A percentile compares a stretch with the other conserved stretches of the same genome.
These are phyloP conservation scores for Xerocomus nothofagi DNA, from an alignment of 1,284 basidiomycete species.

Conservation along the genomic window DNA sequence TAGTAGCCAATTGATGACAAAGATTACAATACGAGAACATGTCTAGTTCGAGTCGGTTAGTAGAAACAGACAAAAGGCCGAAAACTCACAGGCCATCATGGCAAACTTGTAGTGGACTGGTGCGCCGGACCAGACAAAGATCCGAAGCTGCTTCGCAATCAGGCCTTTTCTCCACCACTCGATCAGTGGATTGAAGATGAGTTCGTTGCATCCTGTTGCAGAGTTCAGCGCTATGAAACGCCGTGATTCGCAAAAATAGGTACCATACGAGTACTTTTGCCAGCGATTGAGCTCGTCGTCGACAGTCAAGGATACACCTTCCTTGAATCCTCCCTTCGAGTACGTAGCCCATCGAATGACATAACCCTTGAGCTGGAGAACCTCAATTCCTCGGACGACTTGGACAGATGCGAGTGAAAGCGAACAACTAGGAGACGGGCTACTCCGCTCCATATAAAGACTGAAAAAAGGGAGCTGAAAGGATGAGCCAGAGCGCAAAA, in stretches of 20 bases:
- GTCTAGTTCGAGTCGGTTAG: constrained; percentile 43
- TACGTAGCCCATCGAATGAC: constrained; percentile 77
- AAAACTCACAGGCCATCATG: constrained; percentile 69
- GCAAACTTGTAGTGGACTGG: constrained; percentile 82
- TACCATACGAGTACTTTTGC: constrained; percentile 87
- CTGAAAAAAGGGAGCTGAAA: constrained; percentile 35
- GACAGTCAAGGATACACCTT: constrained; percentile 82
- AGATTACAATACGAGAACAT: constrained; percentile 81
- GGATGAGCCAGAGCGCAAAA: constrained; percentile 35
- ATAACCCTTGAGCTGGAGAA: constrained; percentile 57
- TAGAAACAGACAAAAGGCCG: constrained; percentile 28
- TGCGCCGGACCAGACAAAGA: constrained; percentile 76
- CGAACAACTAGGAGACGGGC: constrained; percentile 47
- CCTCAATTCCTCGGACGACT: background rate
- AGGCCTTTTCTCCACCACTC: constrained; percentile 75
- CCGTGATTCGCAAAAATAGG: constrained; percentile 21
- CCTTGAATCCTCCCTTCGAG: constrained; percentile 78
- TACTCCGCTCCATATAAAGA: constrained; percentile 61
- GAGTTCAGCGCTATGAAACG: constrained; percentile 1
- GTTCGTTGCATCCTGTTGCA: constrained; percentile 59
- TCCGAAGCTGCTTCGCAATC: constrained; percentile 72
- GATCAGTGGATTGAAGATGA: constrained; percentile 75
- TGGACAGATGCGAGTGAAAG: background rate
- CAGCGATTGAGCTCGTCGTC: constrained; percentile 82
- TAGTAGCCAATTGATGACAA: background rate